Conservation (phyloP, 2,329 filamentous ascomycete genomes). For the Aspergillus udagawae region DNA sequence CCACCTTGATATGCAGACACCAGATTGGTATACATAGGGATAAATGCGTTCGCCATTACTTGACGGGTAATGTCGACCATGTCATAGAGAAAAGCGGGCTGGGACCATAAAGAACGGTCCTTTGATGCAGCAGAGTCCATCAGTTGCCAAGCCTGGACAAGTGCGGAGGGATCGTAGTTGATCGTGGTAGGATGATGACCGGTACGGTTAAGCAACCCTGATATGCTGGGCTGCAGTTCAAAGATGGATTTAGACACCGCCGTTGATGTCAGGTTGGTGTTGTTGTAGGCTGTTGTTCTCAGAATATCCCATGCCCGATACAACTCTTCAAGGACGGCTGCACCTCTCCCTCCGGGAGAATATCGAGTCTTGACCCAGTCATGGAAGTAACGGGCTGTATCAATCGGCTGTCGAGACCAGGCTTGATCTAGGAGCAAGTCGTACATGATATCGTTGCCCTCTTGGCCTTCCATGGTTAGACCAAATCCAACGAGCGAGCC, state of each 20-base stretch:
- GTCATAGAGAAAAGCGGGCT: slow-evolving; percentile 45
- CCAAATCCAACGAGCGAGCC: slow-evolving; percentile 47
- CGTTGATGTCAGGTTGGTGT: slow-evolving; percentile 41
- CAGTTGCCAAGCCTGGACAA: neutral
- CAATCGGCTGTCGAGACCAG: slow-evolving; percentile 43
- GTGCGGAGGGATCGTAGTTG: neutral
- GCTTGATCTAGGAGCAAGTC: slow-evolving; percentile 50
- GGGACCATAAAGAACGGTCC: slow-evolving; percentile 45
- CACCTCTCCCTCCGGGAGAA: slow-evolving; percentile 4
- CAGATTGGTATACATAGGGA: slow-evolving; percentile 36
- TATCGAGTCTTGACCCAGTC: slow-evolving; percentile 47
- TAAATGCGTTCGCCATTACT: slow-evolving; percentile 47
- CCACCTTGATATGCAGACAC: slow-evolving; percentile 14
- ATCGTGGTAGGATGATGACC: slow-evolving; percentile 29
- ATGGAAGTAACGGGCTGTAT: slow-evolving; percentile 45
- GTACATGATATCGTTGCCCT: slow-evolving; percentile 53
- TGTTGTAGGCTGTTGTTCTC: slow-evolving; percentile 47
- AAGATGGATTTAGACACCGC: slow-evolving; percentile 46
- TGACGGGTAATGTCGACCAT: slow-evolving; percentile 50
- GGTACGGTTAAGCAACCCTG: slow-evolving; percentile 37
- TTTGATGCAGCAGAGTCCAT: slow-evolving; percentile 21
- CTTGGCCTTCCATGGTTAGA: slow-evolving; percentile 48
- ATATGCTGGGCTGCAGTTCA: slow-evolving; percentile 43
- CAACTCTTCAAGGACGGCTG: slow-evolving; percentile 26
- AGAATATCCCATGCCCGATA: slow-evolving; percentile 47